phyloP scores from a whole-genome alignment of 768 basidiomycete species.

The Kwoniella dejecticola region DNA sequence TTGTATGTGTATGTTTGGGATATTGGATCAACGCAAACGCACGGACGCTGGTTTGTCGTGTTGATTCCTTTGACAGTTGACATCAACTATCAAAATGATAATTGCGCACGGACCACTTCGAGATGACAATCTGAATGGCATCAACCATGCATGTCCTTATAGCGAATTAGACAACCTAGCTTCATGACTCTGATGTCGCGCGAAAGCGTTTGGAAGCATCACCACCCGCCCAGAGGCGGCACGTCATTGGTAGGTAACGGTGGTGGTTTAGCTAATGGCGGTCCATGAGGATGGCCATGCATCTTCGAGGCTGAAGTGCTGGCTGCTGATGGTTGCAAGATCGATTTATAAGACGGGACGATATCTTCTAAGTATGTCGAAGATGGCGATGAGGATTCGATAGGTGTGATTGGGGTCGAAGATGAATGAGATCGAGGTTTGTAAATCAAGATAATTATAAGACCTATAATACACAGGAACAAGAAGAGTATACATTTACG shows the following conservation, averaged over 20 bases:
- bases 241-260: constrained; percentile 11
- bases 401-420: constrained; percentile 5
- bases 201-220: background rate
- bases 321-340: background rate
- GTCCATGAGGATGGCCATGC: constrained; percentile 16
- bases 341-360: background rate
- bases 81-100: background rate
- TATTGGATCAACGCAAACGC: constrained; percentile 1
- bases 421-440: constrained; percentile 65
- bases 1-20: background rate
- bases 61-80: constrained; percentile 1
- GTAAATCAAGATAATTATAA: constrained; percentile 85
- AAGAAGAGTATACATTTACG: constrained; percentile 92
- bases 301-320: constrained; percentile 3
- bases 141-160: too few relatives aligned
- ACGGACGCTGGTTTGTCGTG: constrained; percentile 13
- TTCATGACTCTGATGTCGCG: too few relatives aligned
- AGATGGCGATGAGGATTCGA: constrained; percentile 9
- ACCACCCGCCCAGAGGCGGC: background rate
- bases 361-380: constrained; percentile 1
- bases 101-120: constrained; percentile 14
- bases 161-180: too few relatives aligned
- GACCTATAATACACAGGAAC: constrained; percentile 81
- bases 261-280: constrained; percentile 28
- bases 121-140: too few relatives aligned